Percentiles rank a stretch among this genome's conserved stretches.
These are phyloP conservation scores for Thymus mandschuricus DNA, from an alignment of 257 asterid species.

Conservation along the genomic window DNA sequence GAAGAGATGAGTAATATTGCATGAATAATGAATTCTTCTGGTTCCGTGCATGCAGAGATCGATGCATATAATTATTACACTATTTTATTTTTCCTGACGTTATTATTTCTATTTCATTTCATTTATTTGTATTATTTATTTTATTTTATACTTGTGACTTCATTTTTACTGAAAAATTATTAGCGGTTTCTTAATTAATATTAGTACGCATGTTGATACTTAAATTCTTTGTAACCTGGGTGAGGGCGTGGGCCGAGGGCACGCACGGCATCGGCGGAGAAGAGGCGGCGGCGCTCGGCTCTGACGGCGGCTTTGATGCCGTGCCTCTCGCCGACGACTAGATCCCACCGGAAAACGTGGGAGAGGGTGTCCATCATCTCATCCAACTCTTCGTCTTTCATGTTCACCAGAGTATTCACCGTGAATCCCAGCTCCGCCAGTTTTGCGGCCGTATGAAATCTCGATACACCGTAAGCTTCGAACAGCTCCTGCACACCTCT, in stretches of 20 bases:
- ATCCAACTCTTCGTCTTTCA: slow-evolving; percentile 97
- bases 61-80: no score
- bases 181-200: no score
- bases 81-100: no score
- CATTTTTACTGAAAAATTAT: no score
- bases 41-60: no score
- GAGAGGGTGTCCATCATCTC: slow-evolving; percentile 90
- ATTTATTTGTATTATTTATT: no score
- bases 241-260: slow-evolving; percentile 42
- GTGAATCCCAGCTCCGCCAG: slow-evolving; percentile 94
- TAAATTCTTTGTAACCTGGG: slow-evolving; percentile 37
- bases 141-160: no score
- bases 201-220: no score
- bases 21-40: no score
- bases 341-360: slow-evolving; percentile 87
- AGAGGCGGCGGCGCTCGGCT: slow-evolving; percentile 79
- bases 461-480: slow-evolving; percentile 74
- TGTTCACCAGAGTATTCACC: slow-evolving; percentile 79
- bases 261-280: slow-evolving; percentile 60
- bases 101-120: no score
- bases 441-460: slow-evolving; percentile 81
- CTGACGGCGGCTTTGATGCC: slow-evolving; percentile 91
- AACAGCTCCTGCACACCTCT: slow-evolving; percentile 82
- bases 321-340: slow-evolving; percentile 88
- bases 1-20: no score